Evolutionary conservation across 371 early-diverging fungal species (phyloP).

Genomic region (Zopfochytrium polystomum): DNA sequence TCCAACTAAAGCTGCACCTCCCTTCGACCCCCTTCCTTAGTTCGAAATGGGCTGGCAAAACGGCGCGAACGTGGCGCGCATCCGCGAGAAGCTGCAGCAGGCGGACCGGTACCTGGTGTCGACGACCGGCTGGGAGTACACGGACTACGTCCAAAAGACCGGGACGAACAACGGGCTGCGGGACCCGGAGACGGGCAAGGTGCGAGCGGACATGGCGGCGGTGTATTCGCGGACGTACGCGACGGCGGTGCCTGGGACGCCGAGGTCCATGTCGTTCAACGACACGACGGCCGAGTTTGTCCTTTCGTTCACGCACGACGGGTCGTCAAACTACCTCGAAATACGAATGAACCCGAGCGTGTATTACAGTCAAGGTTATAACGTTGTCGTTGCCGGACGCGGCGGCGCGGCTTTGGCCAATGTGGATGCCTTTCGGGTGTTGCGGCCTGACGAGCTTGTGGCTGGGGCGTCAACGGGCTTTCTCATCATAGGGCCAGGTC

Average conservation of each 20-base stretch:
- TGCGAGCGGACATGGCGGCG: conserved; percentile 28
- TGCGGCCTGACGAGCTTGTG: too few relatives aligned
- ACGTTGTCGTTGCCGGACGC: not conserved
- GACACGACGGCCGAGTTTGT: conserved; percentile 22
- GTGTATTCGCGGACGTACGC: conserved; percentile 27
- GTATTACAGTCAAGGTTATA: conserved; percentile 8
- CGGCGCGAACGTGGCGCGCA: conserved; percentile 4
- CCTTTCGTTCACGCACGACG: conserved; percentile 10
- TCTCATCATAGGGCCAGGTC: too few relatives aligned
- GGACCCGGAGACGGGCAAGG: conserved; percentile 19
- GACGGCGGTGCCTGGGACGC: conserved; percentile 22
- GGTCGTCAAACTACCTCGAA: not conserved
- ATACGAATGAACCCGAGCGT: conserved; percentile 12
- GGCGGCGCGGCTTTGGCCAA: too few relatives aligned
- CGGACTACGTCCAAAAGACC: conserved; percentile 23
- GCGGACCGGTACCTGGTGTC: conserved; percentile 16
- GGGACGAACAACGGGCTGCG: conserved; percentile 28
- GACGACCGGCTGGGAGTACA: conserved; percentile 26
- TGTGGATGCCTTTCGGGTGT: too few relatives aligned
- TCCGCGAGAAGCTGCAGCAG: conserved; percentile 1
- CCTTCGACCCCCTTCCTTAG: too few relatives aligned
- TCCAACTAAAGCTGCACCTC: too few relatives aligned
- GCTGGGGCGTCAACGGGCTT: too few relatives aligned
- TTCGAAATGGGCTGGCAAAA: conserved; percentile 28
- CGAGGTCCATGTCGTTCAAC: conserved; percentile 11